Conservation (phyloP, 345 rosid species). For the Cardamine occulta region DNA sequence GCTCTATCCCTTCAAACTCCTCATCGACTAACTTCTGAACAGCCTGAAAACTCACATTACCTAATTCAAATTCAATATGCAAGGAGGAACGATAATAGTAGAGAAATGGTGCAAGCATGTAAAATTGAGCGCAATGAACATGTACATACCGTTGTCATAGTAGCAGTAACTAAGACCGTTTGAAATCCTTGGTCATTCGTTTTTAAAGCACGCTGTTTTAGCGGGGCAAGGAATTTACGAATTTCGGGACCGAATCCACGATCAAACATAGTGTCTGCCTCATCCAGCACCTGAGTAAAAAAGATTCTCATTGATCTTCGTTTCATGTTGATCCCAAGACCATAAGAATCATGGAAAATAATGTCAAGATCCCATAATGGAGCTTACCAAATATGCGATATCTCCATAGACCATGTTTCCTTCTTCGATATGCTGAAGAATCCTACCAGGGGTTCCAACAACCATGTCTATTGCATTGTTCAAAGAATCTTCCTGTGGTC, state of each 20-base stretch:
- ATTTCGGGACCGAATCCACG: constrained; percentile 98
- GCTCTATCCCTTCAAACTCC: constrained; percentile 89
- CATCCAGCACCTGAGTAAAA: constrained; percentile 81
- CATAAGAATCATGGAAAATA: constrained; percentile 1
- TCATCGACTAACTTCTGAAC: constrained; percentile 89
- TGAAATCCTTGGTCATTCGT: constrained; percentile 76
- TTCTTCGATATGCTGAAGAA: constrained; percentile 91
- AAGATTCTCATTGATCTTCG: background rate
- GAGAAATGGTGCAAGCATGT: background rate
- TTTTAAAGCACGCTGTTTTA: constrained; percentile 75
- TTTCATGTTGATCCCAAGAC: background rate
- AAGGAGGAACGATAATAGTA: background rate
- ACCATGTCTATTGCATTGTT: constrained; percentile 89
- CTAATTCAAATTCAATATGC: constrained; percentile 4
- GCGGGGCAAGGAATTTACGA: constrained; percentile 81
- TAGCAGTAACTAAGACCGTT: constrained; percentile 86
- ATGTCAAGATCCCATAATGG: constrained; percentile 1
- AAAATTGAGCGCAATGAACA: constrained; percentile 1
- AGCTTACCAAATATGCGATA: constrained; percentile 62
- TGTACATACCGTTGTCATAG: constrained; percentile 77
- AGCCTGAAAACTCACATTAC: constrained; percentile 58
- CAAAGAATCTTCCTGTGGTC: constrained; percentile 87
- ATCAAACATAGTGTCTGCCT: constrained; percentile 99
- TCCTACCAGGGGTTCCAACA: constrained; percentile 95
- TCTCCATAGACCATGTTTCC: constrained; percentile 98